phyloP scores from a whole-genome alignment of 2,329 filamentous ascomycete genomes.

The Herpotrichia juniperi region DNA sequence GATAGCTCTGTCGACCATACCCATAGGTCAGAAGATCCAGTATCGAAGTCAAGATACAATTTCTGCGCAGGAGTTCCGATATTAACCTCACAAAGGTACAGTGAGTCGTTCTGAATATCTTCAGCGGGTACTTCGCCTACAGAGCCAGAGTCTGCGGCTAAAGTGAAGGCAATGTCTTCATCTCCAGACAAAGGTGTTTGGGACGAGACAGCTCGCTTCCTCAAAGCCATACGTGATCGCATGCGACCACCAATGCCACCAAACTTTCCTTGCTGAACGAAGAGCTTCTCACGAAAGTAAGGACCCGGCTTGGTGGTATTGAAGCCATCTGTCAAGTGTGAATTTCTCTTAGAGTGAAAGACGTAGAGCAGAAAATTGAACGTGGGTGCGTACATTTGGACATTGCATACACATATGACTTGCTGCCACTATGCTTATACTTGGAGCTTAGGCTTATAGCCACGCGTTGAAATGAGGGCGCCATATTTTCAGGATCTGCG shows the following conservation, averaged over 20 bases:
- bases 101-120: constrained; percentile 31
- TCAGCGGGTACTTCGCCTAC: constrained; percentile 25
- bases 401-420: constrained; percentile 12
- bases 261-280: constrained; percentile 27
- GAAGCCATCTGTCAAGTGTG: constrained; percentile 18
- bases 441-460: constrained; percentile 8
- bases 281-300: constrained; percentile 28
- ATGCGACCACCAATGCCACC: constrained; percentile 26
- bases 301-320: constrained; percentile 30
- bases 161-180: constrained; percentile 3
- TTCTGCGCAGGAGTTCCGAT: constrained; percentile 63
- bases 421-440: constrained; percentile 12
- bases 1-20: constrained; percentile 41
- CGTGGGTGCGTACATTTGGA: constrained; percentile 7
- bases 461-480: constrained; percentile 10
- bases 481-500: neutral
- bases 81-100: constrained; percentile 59
- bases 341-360: constrained; percentile 10
- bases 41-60: constrained; percentile 72
- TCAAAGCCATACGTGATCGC: constrained; percentile 24
- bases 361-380: neutral
- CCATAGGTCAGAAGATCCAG: constrained; percentile 69
- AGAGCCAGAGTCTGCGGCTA: neutral
- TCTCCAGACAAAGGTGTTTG: constrained; percentile 2
- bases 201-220: constrained; percentile 17